These are phyloP conservation scores for Penicillium aurantiogriseum DNA, from an alignment of 2,329 filamentous ascomycete species.

Conservation along the genomic window DNA sequence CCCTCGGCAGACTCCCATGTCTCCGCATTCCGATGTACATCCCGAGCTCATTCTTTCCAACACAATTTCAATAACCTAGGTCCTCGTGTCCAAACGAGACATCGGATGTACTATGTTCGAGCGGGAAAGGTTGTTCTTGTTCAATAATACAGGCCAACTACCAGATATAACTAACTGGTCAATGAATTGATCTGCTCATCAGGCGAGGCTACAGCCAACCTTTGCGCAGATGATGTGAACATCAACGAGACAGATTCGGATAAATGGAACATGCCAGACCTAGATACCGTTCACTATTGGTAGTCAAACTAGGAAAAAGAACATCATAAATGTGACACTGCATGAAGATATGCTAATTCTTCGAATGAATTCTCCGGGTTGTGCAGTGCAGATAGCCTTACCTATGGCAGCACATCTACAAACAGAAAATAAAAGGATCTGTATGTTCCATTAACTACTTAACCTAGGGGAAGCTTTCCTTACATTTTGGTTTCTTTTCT, in stretches of 20 bases:
- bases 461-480: too few species aligned
- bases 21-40: background rate
- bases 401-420: background rate
- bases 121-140: background rate
- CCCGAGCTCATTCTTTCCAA: background rate
- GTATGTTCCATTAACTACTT: background rate
- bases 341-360: conserved; percentile 3
- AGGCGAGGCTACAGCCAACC: background rate
- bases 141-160: background rate
- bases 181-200: background rate
- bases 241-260: conserved; percentile 1
- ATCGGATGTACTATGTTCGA: too few species aligned
- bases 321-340: background rate
- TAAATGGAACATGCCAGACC: background rate
- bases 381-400: background rate
- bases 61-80: background rate
- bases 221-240: background rate
- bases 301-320: background rate
- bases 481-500: background rate
- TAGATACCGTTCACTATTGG: background rate
- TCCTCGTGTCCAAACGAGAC: conserved; percentile 19
- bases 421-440: background rate
- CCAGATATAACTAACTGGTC: background rate
- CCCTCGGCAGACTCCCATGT: background rate
- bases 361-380: conserved; percentile 13